A percentile compares a stretch with the other conserved stretches of the same genome.
Conservation (phyloP, 2,329 filamentous ascomycete species). For the Alternaria sp. region DNA sequence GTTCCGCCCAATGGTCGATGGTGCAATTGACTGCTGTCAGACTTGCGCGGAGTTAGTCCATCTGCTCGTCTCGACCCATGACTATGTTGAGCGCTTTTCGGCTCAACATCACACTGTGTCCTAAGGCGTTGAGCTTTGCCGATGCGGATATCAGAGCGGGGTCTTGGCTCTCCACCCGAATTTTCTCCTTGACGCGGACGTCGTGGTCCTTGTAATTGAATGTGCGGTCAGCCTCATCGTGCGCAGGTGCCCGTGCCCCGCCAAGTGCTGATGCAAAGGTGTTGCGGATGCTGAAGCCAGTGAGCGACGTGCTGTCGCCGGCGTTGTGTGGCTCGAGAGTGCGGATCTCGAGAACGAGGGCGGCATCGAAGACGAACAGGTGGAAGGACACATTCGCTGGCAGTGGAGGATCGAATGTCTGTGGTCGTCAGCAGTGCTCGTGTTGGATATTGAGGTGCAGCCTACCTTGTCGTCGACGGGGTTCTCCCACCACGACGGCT, state of each 20-base stretch:
- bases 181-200: conserved; percentile 87
- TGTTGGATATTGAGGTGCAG: conserved; percentile 6
- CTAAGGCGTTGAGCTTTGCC: conserved; percentile 80
- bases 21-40: conserved; percentile 18
- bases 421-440: conserved; percentile 8
- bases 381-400: conserved; percentile 76
- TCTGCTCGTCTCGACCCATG: conserved; percentile 68
- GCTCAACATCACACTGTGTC: conserved; percentile 73
- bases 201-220: conserved; percentile 74
- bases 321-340: conserved; percentile 63
- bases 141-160: conserved; percentile 83
- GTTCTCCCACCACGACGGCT: conserved; percentile 63
- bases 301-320: conserved; percentile 39
- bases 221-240: conserved; percentile 74
- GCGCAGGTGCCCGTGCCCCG: conserved; percentile 48
- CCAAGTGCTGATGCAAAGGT: conserved; percentile 58
- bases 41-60: conserved; percentile 26
- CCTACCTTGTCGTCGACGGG: conserved; percentile 64
- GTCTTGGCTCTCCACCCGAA: conserved; percentile 86
- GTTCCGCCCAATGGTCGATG: conserved; percentile 13
- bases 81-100: conserved; percentile 77
- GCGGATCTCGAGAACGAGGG: conserved; percentile 69
- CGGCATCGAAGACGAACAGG: conserved; percentile 61
- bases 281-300: conserved; percentile 63
- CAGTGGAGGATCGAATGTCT: conserved; percentile 67